A percentile compares a stretch with the other conserved stretches of the same genome.
Evolutionary conservation across 768 basidiomycete genomes (phyloP).

Genomic region (Infundibulicybe gibba): DNA sequence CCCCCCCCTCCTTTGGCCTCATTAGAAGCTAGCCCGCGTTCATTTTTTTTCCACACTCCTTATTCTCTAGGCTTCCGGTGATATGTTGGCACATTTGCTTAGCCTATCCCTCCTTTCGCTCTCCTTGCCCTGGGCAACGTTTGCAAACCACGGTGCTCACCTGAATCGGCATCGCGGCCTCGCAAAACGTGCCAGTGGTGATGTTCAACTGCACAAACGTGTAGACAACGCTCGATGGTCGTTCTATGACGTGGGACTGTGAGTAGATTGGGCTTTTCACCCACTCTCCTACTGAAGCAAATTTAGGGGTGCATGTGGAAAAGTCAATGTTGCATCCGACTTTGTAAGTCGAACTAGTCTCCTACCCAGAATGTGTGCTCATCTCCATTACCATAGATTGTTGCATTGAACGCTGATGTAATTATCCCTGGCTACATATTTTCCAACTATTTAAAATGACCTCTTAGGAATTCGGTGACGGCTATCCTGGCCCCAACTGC

Average conservation of each 20-base stretch:
- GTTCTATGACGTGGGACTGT: constrained; percentile 28
- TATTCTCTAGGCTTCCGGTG: constrained; percentile 1
- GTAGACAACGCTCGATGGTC: constrained; percentile 19
- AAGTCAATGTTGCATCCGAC: constrained; percentile 17
- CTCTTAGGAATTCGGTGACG: constrained; percentile 50
- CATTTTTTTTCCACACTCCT: constrained; percentile 9
- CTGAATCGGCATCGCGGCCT: constrained; percentile 18
- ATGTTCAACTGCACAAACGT: constrained; percentile 19
- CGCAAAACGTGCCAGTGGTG: constrained; percentile 17
- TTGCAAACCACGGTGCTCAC: constrained; percentile 22
- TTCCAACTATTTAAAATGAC: constrained; percentile 1
- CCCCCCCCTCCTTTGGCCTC: too few species aligned
- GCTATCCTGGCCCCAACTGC: constrained; percentile 46
- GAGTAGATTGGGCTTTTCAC: constrained; percentile 6
- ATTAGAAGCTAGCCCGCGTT: background rate
- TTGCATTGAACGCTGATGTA: constrained; percentile 23
- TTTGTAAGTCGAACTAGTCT: constrained; percentile 15
- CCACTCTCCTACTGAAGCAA: background rate
- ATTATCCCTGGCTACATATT: constrained; percentile 12
- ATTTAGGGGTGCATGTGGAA: constrained; percentile 26
- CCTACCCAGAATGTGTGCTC: background rate
- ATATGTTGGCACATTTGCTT: constrained; percentile 12
- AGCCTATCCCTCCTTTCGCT: constrained; percentile 15
- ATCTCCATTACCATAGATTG: background rate
- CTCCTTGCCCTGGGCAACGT: constrained; percentile 25